Base-by-base conservation (phyloP, 129 eudicot species). In the Flaveria robusta region DNA sequence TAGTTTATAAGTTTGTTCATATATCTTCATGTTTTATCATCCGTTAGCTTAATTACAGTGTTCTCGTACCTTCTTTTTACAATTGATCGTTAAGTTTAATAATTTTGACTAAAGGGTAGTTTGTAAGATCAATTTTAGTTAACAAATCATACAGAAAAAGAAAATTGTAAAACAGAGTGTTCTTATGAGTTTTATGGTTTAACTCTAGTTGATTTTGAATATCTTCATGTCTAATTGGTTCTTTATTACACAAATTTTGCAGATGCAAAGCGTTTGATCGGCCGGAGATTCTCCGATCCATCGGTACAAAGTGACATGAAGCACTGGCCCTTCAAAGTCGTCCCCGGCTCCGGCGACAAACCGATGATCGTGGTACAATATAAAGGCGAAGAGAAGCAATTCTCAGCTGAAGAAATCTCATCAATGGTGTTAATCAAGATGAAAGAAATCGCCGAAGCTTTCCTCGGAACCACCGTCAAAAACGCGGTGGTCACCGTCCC, bases 261-360 rank as follows among this genome's bases (percentile, higher is more conserved):
- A 90, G 96, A 90, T 85, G 96, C 92, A 0, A 90, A 87, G 77
- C 86, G 96, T 68, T 77, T 90, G 72, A 90, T 90, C n/a, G 96
- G 96, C 3, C 83, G 96, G 75, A 86, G 96, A 60, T 87, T 79
- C 46, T 65, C 84, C 13, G 96, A 90, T 67, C 86, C 96, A 39
- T 83, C 96, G 20, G 96, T 90, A 7, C 96, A 90, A 58, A 75
- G 89, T 66, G 96, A 90, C 67, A 84, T 90, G 15, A 90, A 87
- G 82, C 23, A 83, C 63, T 90, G 96, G 96, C 96, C 96, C 8
- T 90, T 90, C 63, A 87, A 86, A 70, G 88, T 90, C 39, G 86
- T 87, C 47, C 76, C 92, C 0, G 96, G 96, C 13, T 83, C 96
- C 24, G 90, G 78, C 10, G 96, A 90, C 75, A 90, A 90, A 76